A percentile compares a stretch with the other conserved stretches of the same genome.
Evolutionary conservation across 139 green algal species (phyloP).

Genomic region (Deuterostichococcus epilithicus): DNA sequence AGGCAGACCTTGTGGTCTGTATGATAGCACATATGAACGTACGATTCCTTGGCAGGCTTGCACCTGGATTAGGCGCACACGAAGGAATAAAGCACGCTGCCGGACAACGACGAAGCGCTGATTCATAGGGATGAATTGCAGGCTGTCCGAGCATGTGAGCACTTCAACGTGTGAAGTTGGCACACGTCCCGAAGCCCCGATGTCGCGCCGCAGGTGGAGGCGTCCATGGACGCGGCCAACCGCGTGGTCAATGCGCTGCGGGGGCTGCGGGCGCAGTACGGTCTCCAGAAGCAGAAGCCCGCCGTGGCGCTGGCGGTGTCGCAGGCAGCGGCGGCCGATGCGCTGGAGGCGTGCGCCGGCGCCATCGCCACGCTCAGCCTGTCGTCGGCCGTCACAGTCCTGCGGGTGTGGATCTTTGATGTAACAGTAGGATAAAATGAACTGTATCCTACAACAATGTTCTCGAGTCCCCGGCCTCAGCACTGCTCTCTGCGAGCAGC

Average conservation of each 20-base stretch:
- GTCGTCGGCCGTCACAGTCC: constrained; percentile 24
- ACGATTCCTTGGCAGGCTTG: too few species aligned
- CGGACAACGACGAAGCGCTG: too few species aligned
- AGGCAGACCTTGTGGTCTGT: too few species aligned
- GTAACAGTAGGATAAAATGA: not conserved
- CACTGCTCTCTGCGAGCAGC: too few species aligned
- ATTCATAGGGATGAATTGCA: too few species aligned
- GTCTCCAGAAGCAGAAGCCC: constrained; percentile 37
- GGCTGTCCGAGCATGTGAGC: too few species aligned
- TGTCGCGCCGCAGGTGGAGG: constrained; percentile 55
- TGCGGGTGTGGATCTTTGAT: not conserved
- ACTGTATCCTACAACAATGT: not conserved
- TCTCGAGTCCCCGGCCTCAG: too few species aligned
- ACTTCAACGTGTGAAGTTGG: constrained; percentile 13
- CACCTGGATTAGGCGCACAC: too few species aligned
- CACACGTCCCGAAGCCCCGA: too few species aligned
- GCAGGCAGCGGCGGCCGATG: constrained; percentile 18
- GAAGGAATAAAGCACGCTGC: too few species aligned
- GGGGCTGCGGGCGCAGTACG: constrained; percentile 34
- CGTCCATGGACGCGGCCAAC: constrained; percentile 55
- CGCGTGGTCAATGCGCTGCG: constrained; percentile 25
- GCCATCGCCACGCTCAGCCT: constrained; percentile 61
- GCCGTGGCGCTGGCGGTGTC: constrained; percentile 13
- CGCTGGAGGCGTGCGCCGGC: constrained; percentile 25
- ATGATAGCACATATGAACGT: too few species aligned